These are phyloP conservation scores for Penicillium angulare DNA, from an alignment of 495 filamentous ascomycete genomes.

Conservation along the genomic window DNA sequence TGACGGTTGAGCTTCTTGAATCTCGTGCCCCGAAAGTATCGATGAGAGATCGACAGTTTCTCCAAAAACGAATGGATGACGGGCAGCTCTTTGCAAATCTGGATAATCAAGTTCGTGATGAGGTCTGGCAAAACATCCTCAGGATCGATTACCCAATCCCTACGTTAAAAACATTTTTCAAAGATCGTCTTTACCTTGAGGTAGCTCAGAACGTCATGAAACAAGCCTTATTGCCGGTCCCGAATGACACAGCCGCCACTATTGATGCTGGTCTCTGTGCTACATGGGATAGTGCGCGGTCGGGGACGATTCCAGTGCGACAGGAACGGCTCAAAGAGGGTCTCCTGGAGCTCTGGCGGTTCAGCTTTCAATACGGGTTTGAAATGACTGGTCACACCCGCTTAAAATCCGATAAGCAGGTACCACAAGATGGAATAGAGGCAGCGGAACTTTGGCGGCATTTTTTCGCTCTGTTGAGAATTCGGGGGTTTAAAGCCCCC, in stretches of 20 bases:
- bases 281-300: neutral
- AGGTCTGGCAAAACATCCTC: neutral
- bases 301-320: neutral
- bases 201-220: constrained; percentile 6
- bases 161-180: constrained; percentile 11
- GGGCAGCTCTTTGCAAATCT: neutral
- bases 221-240: neutral
- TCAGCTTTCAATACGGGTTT: constrained; percentile 2
- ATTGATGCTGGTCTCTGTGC: neutral
- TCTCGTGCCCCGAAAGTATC: neutral
- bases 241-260: neutral
- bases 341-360: constrained; percentile 4
- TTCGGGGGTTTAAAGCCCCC: no score
- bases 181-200: constrained; percentile 9
- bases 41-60: neutral
- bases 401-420: no score
- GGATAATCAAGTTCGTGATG: neutral
- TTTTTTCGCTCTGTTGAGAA: no score
- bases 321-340: neutral
- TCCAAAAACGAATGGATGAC: neutral
- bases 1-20: neutral
- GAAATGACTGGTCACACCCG: neutral
- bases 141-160: constrained; percentile 1
- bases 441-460: no score
- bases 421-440: no score